These are phyloP conservation scores for Grosmannia serpens DNA, from an alignment of 2,329 filamentous ascomycete genomes.

Conservation along the genomic window DNA sequence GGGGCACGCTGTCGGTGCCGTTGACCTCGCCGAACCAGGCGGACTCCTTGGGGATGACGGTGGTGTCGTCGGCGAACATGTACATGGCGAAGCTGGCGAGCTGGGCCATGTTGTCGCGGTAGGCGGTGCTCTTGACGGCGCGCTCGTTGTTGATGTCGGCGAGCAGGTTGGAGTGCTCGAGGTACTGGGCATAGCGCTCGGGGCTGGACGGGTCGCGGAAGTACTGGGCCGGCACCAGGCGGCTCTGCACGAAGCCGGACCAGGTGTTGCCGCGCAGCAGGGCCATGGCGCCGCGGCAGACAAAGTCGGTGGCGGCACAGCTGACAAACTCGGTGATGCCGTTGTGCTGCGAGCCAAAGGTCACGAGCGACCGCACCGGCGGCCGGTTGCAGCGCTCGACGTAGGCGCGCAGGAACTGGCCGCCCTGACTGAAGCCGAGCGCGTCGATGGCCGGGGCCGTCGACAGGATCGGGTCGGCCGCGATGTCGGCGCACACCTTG, in stretches of 20 bases:
- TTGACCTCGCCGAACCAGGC: conserved; percentile 87
- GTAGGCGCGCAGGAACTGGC: conserved; percentile 88
- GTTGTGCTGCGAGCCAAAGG: conserved; percentile 85
- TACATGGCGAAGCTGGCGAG: conserved; percentile 80
- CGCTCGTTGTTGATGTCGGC: conserved; percentile 97
- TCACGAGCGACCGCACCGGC: conserved; percentile 67
- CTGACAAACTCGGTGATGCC: conserved; percentile 75
- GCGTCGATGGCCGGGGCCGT: conserved; percentile 79
- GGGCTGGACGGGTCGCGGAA: conserved; percentile 58
- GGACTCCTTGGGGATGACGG: conserved; percentile 81
- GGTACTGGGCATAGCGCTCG: conserved; percentile 60
- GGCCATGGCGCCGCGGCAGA: conserved; percentile 71
- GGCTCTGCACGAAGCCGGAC: conserved; percentile 63
- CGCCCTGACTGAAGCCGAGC: conserved; percentile 89
- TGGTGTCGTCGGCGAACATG: conserved; percentile 75
- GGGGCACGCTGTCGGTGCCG: conserved; percentile 50
- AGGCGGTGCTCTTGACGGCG: conserved; percentile 46
- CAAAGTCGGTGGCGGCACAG: conserved; percentile 60
- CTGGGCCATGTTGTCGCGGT: conserved; percentile 56
- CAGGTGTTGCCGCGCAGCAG: conserved; percentile 73
- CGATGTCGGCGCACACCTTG: conserved; percentile 65
- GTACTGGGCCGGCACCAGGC: conserved; percentile 88
- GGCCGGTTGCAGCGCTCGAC: conserved; percentile 76
- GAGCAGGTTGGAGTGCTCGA: conserved; percentile 74
- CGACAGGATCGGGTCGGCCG: conserved; percentile 65